A percentile compares a stretch with the other conserved stretches of the same genome.
Conservation (phyloP, 306 rosid genomes). For the Castanopsis chinensis region DNA sequence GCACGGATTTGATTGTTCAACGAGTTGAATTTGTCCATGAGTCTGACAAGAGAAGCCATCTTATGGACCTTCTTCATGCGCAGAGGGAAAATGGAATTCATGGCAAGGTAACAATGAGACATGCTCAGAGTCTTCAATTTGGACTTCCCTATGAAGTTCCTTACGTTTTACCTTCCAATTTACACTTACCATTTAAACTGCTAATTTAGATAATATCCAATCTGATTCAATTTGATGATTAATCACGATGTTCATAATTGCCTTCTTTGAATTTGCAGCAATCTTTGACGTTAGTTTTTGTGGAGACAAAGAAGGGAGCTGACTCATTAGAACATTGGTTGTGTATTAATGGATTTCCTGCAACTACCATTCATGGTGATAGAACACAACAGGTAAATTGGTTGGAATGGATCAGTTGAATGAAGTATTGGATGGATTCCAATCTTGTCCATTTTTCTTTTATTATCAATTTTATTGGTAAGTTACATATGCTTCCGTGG, state of each 20-base stretch:
- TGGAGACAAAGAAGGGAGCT: conserved; percentile 99
- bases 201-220: background rate
- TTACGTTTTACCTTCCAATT: background rate
- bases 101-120: conserved; percentile 60
- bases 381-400: conserved; percentile 82
- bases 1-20: conserved; percentile 90
- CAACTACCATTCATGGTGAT: conserved; percentile 95
- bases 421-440: background rate
- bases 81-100: conserved; percentile 74
- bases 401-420: conserved; percentile 9
- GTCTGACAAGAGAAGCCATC: conserved; percentile 92
- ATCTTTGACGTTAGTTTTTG: conserved; percentile 88
- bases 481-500: background rate
- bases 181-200: background rate
- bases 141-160: conserved; percentile 6
- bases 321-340: conserved; percentile 91
- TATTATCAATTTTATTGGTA: background rate
- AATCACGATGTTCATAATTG: conserved; percentile 12
- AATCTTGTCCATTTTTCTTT: background rate
- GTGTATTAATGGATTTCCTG: conserved; percentile 83
- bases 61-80: conserved; percentile 96
- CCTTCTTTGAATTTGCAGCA: conserved; percentile 55
- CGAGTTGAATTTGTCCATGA: conserved; percentile 93
- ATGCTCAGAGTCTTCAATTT: background rate
- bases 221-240: background rate